Conservation (phyloP, 2,329 filamentous ascomycete species). For the Epichloe uncinata region DNA sequence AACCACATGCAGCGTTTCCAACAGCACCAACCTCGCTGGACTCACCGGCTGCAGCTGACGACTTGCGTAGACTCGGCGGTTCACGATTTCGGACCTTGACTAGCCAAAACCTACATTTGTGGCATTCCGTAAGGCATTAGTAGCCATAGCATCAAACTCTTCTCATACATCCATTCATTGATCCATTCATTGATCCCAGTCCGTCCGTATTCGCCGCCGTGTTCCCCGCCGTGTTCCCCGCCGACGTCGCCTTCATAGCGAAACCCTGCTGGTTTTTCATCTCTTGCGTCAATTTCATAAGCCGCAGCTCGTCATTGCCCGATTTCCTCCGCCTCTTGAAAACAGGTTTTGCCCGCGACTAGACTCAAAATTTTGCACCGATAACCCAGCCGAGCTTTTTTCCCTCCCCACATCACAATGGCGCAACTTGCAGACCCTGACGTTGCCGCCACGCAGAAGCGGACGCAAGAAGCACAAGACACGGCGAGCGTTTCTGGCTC, state of each 20-base stretch:
- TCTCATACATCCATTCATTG: too few species aligned
- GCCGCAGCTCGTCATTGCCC: background rate
- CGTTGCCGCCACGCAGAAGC: conserved; percentile 17
- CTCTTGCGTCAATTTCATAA: too few species aligned
- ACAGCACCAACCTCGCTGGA: too few species aligned
- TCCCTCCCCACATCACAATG: conserved; percentile 10
- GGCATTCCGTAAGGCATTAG: background rate
- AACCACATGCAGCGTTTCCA: too few species aligned
- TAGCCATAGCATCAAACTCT: background rate
- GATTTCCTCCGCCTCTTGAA: background rate
- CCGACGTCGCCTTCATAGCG: too few species aligned
- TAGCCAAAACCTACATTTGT: background rate
- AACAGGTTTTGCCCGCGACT: background rate
- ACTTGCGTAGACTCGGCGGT: background rate
- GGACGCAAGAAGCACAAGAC: conserved; percentile 11
- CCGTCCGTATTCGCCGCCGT: too few species aligned
- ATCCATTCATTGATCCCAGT: too few species aligned
- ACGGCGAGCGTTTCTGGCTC: conserved; percentile 15
- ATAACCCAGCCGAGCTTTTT: background rate
- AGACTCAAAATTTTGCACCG: background rate
- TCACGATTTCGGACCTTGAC: background rate
- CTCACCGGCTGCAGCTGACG: too few species aligned
- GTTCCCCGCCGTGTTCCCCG: too few species aligned
- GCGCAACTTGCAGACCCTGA: conserved; percentile 15
- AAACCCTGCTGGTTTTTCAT: too few species aligned